These are phyloP conservation scores for Notholithocarpus densiflorus DNA, from an alignment of 306 rosid genomes.

Conservation along the genomic window DNA sequence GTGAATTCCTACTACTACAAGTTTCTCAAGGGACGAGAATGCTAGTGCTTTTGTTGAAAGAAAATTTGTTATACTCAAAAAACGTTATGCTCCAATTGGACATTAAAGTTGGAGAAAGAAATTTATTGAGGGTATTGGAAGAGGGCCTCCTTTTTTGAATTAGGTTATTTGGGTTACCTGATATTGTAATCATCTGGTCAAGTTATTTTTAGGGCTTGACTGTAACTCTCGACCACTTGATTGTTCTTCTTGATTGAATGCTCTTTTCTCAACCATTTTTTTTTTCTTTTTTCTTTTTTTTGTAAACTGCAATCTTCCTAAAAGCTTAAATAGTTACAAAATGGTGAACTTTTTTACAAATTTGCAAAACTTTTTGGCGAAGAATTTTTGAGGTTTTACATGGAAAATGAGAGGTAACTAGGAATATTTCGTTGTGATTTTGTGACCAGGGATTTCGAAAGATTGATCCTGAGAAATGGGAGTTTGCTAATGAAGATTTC, in stretches of 20 bases:
- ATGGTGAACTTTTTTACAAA: no score
- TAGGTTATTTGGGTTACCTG: background rate
- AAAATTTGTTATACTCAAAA: background rate
- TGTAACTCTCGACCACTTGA: background rate
- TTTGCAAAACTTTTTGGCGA: no score
- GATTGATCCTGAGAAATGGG: slow-evolving; percentile 92
- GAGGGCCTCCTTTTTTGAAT: background rate
- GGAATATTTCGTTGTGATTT: background rate
- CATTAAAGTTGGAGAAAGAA: background rate
- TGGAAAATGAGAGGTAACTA: background rate
- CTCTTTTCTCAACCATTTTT: background rate
- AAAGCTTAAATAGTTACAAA: no score
- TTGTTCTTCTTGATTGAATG: background rate
- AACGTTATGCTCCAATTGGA: background rate
- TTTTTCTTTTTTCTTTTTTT: background rate
- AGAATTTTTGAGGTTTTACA: background rate
- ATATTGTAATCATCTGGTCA: background rate
- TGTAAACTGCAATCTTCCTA: no score
- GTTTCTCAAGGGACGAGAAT: no score
- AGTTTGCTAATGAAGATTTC: slow-evolving; percentile 92
- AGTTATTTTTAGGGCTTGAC: background rate
- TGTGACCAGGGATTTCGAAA: slow-evolving; percentile 82
- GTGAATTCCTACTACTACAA: background rate
- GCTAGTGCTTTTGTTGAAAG: background rate
- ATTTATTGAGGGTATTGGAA: background rate